These are phyloP conservation scores for Oryza punctata DNA, from an alignment of 176 grass and related monocot species.

Conservation along the genomic window DNA sequence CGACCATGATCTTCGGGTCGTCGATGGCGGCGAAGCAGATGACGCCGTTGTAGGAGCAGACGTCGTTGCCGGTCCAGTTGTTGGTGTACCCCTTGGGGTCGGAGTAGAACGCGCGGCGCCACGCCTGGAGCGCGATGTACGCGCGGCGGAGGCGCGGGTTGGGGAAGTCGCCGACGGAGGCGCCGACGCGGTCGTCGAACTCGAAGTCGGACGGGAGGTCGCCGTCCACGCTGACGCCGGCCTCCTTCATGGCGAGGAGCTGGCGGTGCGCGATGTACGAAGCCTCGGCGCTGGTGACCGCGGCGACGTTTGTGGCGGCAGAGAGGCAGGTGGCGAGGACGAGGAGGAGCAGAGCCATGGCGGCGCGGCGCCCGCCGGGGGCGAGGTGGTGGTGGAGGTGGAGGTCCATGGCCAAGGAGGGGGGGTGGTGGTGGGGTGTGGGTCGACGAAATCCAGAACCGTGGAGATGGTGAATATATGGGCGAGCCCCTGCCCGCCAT, in stretches of 20 bases:
- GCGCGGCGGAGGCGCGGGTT: slow-evolving; percentile 48
- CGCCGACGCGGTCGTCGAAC: slow-evolving; percentile 42
- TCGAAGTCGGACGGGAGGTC: slow-evolving; percentile 42
- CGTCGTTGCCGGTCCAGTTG: slow-evolving; percentile 52
- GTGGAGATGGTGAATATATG: slow-evolving; percentile 10
- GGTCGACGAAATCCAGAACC: background rate
- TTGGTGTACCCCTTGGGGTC: slow-evolving; percentile 49
- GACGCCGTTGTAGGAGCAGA: slow-evolving; percentile 56
- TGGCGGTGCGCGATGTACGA: slow-evolving; percentile 53
- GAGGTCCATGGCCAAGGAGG: slow-evolving; percentile 13
- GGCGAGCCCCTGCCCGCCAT: background rate
- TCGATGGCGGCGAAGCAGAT: slow-evolving; percentile 31
- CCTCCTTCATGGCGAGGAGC: slow-evolving; percentile 43
- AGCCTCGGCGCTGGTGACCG: slow-evolving; percentile 39
- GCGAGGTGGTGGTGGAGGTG: background rate
- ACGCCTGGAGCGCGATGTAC: slow-evolving; percentile 61
- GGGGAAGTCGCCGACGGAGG: background rate
- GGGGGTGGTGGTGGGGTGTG: too few species aligned
- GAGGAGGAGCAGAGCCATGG: slow-evolving; percentile 8
- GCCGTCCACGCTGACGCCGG: slow-evolving; percentile 7
- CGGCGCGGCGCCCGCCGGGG: slow-evolving; percentile 26
- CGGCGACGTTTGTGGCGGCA: background rate
- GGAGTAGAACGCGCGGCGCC: slow-evolving; percentile 65
- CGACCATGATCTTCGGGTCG: slow-evolving; percentile 27
- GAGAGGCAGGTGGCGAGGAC: background rate